Conservation (phyloP, 192 early-diverging fungal species). For the Coemansia sp. region DNA sequence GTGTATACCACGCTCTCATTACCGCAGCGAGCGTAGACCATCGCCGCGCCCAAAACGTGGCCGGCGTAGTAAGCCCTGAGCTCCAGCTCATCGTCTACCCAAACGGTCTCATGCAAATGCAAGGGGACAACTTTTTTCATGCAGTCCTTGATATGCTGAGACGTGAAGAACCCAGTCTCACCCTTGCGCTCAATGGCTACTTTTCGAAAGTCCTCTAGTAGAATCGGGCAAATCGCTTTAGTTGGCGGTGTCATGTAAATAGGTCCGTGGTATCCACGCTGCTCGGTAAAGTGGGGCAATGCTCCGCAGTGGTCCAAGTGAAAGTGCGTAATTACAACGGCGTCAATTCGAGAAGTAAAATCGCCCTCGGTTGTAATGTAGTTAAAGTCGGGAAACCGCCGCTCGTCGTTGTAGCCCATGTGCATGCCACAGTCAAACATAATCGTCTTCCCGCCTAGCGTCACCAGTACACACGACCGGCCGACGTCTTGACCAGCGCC, state of each 20-base stretch:
- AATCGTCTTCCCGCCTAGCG: conserved; percentile 78
- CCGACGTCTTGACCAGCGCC: conserved; percentile 90
- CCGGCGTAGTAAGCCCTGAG: conserved; percentile 94
- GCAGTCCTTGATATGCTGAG: conserved; percentile 86
- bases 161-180: conserved; percentile 89
- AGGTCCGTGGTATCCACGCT: conserved; percentile 92
- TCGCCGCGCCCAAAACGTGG: conserved; percentile 96
- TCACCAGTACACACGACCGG: conserved; percentile 79
- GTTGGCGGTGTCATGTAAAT: conserved; percentile 99
- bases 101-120: conserved; percentile 82
- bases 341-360: conserved; percentile 84
- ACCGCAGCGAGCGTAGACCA: conserved; percentile 83
- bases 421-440: conserved; percentile 95
- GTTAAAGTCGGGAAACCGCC: conserved; percentile 94
- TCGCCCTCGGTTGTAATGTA: conserved; percentile 84
- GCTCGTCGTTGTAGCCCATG: conserved; percentile 92
- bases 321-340: conserved; percentile 95
- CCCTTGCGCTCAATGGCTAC: conserved; percentile 88
- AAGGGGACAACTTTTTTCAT: conserved; percentile 94
- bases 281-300: conserved; percentile 94
- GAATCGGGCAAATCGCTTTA: conserved; percentile 90
- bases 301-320: conserved; percentile 99
- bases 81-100: conserved; percentile 82
- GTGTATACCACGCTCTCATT: conserved; percentile 83
- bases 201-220: conserved; percentile 94